Conservation (phyloP, 345 rosid genomes). For the Eucalyptus camaldulensis region DNA sequence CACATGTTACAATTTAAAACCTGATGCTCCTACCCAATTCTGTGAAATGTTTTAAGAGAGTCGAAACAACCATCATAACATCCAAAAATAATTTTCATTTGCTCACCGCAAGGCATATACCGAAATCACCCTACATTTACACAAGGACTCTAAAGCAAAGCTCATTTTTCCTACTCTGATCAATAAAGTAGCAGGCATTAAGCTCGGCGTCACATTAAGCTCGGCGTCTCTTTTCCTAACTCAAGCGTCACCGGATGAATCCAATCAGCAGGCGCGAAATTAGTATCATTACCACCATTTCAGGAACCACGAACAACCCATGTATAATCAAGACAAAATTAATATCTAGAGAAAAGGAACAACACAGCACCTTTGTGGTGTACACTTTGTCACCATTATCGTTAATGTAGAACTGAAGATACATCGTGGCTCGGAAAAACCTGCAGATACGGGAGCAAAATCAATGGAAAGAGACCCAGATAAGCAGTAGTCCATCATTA, state of each 20-base stretch:
- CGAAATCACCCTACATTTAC: neutral
- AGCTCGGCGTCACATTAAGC: neutral
- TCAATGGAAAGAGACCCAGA: neutral
- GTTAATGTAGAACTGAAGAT: constrained; percentile 12
- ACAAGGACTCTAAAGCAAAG: neutral
- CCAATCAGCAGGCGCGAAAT: neutral
- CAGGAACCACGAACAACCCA: neutral
- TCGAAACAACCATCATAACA: neutral
- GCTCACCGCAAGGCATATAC: neutral
- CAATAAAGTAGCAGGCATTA: neutral
- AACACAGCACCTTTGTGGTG: constrained; percentile 8
- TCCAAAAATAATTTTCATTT: neutral
- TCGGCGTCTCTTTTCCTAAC: neutral
- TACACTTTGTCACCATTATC: constrained; percentile 9
- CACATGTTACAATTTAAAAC: neutral
- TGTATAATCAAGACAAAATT: neutral
- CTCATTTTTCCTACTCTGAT: neutral
- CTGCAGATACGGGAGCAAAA: neutral
- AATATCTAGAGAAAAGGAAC: neutral
- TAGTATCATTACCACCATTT: neutral
- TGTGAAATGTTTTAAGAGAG: neutral
- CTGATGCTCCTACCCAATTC: neutral
- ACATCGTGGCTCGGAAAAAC: neutral
- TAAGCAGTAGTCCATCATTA: neutral
- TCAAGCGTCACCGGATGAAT: neutral